Percentiles rank a stretch among this genome's conserved stretches.
Conservation (phyloP, 2,329 filamentous ascomycete species). For the Aureobasidium sp. region DNA sequence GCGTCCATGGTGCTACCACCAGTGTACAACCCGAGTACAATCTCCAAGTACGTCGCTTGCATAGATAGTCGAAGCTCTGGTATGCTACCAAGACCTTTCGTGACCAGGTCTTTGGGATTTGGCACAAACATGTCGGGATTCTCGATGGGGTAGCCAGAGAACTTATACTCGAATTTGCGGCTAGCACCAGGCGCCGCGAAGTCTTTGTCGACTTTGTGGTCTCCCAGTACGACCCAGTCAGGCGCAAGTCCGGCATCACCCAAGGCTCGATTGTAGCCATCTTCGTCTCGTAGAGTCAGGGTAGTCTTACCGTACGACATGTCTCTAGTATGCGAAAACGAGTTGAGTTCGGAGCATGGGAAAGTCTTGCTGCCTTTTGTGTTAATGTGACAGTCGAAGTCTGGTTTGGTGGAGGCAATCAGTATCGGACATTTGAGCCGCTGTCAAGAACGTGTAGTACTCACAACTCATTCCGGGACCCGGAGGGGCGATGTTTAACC, state of each 20-base stretch:
- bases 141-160: constrained; percentile 2
- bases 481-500: no score
- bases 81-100: constrained; percentile 10
- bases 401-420: constrained; percentile 1
- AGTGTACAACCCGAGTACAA: not conserved
- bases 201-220: not conserved
- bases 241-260: not conserved
- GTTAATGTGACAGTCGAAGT: constrained; percentile 5
- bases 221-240: constrained; percentile 8
- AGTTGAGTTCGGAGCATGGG: not conserved
- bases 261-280: not conserved
- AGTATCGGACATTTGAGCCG: not conserved
- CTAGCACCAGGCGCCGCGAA: not conserved
- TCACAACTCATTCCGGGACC: constrained; percentile 3
- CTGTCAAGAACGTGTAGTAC: not conserved
- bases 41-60: constrained; percentile 10
- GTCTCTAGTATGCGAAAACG: not conserved
- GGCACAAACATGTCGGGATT: constrained; percentile 3
- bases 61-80: constrained; percentile 5
- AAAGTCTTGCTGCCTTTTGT: not conserved
- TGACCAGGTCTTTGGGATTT: constrained; percentile 10
- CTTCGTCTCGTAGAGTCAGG: constrained; percentile 3
- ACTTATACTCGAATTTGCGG: not conserved
- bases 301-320: not conserved
- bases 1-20: constrained; percentile 7